A percentile compares a stretch with the other conserved stretches of the same genome.
These are phyloP conservation scores for Pleodorina starrii DNA, from an alignment of 139 green algal species.

Conservation along the genomic window DNA sequence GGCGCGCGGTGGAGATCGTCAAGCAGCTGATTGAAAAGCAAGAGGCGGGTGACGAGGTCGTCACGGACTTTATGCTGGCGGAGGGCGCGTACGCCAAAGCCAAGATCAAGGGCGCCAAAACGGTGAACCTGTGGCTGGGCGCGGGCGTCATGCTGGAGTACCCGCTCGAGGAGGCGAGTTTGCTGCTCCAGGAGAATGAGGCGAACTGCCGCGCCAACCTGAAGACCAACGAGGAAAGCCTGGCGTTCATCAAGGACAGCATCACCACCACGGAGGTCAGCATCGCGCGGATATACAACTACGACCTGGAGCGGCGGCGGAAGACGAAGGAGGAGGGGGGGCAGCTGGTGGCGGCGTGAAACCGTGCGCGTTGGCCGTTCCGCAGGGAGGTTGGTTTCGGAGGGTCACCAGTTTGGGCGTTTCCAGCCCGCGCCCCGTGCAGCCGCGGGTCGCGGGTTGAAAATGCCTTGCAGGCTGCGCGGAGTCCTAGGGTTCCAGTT, in stretches of 20 bases:
- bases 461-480: no score
- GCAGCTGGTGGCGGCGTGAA: slow-evolving; percentile 3
- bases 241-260: slow-evolving; percentile 55
- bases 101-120: slow-evolving; percentile 60
- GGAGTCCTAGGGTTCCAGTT: no score
- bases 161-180: slow-evolving; percentile 72
- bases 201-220: slow-evolving; percentile 63
- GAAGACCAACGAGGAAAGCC: slow-evolving; percentile 62
- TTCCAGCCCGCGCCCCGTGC: no score
- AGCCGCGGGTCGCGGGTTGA: no score
- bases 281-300: slow-evolving; percentile 74
- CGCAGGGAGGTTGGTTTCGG: neutral
- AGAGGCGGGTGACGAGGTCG: slow-evolving; percentile 22
- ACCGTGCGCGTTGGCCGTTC: neutral
- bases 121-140: slow-evolving; percentile 86
- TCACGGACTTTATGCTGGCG: slow-evolving; percentile 76
- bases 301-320: slow-evolving; percentile 62
- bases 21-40: slow-evolving; percentile 56
- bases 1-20: slow-evolving; percentile 74
- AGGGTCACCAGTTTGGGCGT: no score
- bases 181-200: slow-evolving; percentile 70
- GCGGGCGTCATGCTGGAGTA: slow-evolving; percentile 90
- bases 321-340: slow-evolving; percentile 22
- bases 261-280: slow-evolving; percentile 77
- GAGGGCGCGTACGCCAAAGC: slow-evolving; percentile 74